Percentiles rank a stretch among this genome's conserved stretches.
phyloP scores from a whole-genome alignment of 148 eudicot genomes.

The Salicornia ramosissima region DNA sequence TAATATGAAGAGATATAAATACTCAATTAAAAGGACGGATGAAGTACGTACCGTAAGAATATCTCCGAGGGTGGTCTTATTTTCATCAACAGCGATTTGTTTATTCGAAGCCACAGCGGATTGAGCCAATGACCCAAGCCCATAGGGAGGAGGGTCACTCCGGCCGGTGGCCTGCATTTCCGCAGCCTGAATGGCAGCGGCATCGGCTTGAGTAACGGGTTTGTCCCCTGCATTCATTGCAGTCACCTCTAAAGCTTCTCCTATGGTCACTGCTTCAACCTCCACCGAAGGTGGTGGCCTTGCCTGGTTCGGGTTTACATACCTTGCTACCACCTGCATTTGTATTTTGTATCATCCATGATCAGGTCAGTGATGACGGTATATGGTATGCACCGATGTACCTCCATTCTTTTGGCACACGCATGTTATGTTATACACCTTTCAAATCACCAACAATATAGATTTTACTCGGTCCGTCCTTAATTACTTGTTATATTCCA shows the following conservation, averaged over 20 bases:
- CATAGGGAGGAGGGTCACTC: conserved; percentile 29
- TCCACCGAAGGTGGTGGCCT: conserved; percentile 8
- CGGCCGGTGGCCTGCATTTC: conserved; percentile 46
- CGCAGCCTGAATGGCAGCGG: conserved; percentile 61
- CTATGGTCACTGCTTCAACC: conserved; percentile 39
- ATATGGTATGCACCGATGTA: too few species aligned
- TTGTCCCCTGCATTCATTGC: conserved; percentile 46
- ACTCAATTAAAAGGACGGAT: too few species aligned
- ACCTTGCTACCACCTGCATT: conserved; percentile 40
- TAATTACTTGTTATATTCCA: too few species aligned
- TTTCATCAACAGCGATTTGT: conserved; percentile 15
- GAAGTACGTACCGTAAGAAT: conserved; percentile 43
- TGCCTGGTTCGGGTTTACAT: conserved; percentile 15
- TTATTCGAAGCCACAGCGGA: conserved; percentile 40
- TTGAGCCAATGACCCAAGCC: conserved; percentile 46
- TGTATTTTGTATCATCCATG: not conserved
- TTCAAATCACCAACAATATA: too few species aligned
- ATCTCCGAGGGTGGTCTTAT: conserved; percentile 44
- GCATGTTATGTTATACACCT: too few species aligned
- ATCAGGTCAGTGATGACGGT: too few species aligned
- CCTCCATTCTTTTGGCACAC: too few species aligned
- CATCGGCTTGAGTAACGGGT: conserved; percentile 47
- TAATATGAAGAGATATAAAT: too few species aligned
- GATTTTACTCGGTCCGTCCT: too few species aligned
- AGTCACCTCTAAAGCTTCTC: conserved; percentile 58